Evolutionary conservation across 495 filamentous ascomycete species (phyloP), one percentile per base, ranked within the genome.

Genomic region (Jackrogersella minutella): DNA sequence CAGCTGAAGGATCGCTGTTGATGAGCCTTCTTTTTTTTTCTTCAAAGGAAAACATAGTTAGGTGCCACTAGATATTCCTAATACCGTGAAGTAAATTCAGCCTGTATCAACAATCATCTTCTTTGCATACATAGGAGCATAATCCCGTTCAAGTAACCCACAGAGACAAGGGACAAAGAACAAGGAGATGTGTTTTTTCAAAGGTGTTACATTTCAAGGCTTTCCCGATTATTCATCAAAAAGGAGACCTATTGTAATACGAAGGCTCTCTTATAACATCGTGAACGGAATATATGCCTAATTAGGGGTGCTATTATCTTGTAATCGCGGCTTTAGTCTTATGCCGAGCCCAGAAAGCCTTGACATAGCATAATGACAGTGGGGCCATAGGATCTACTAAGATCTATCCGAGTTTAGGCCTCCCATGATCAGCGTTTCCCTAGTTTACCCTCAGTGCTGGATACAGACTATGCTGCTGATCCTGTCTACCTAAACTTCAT

Each of bases 331-430:
- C 24, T 7, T 13, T 26, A n/a, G 26, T 24, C 26, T 39, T 39
- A 26, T 22, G 33, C 33, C 14, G 17, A 53, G 50, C 21, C 10
- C 14, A 17, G 49, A 52, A 53, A 26, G 26, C 26, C 16, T 34
- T 26, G 24, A 30, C n/a, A 51, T 8, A 11, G 22, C 11, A 36
- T 10, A 33, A 14, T 50, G 28, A 46, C 47, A 26, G 49, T 34
- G 47, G 56, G 31, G 47, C 33, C 6, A n/a, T 11, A 9, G 14
- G 41, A 21, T 56, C 37, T 24, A 63, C 31, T 31, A 17, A 51
- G 40, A 63, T 56, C 50, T 55, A 4, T 47, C 30, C 8, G 17
- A 24, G 28, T 34, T 19, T 28, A 36, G n/a, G n/a, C 41, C 30
- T 21, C 30, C 24, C 24, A 39, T 11, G 31, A 56, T 56, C 59